A percentile compares a stretch with the other conserved stretches of the same genome.
Evolutionary conservation across 2,329 filamentous ascomycete genomes (phyloP).

Genomic region (Cladophialophora carrionii): DNA sequence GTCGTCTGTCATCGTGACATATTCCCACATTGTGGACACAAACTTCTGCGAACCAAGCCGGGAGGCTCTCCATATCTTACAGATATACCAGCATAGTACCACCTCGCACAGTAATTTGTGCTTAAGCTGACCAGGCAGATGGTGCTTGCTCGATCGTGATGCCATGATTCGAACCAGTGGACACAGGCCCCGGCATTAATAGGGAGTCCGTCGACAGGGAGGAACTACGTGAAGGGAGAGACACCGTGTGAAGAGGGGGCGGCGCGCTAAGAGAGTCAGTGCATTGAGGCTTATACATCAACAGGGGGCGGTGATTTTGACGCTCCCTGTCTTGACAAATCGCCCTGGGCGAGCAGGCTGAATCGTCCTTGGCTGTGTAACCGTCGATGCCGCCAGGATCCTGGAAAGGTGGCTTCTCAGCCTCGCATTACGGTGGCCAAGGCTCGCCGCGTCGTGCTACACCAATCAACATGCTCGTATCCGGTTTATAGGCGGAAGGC

Average conservation of each 20-base stretch:
- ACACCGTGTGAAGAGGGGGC: no score
- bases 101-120: background rate
- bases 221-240: no score
- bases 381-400: background rate
- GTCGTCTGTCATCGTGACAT: background rate
- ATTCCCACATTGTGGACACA: background rate
- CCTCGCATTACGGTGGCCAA: constrained; percentile 2
- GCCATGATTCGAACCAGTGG: background rate
- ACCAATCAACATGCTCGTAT: background rate
- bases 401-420: background rate
- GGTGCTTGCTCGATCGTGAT: background rate
- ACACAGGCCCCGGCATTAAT: background rate
- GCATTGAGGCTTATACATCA: background rate
- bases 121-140: background rate
- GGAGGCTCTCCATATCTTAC: background rate
- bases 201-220: no score
- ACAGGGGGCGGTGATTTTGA: background rate
- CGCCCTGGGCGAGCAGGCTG: background rate
- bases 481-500: background rate
- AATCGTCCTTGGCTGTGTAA: background rate
- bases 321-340: background rate
- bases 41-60: background rate
- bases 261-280: no score
- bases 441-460: background rate
- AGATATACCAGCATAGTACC: background rate